phyloP scores from a whole-genome alignment of 768 basidiomycete genomes.

The Tylopilus vinaceipallidus region DNA sequence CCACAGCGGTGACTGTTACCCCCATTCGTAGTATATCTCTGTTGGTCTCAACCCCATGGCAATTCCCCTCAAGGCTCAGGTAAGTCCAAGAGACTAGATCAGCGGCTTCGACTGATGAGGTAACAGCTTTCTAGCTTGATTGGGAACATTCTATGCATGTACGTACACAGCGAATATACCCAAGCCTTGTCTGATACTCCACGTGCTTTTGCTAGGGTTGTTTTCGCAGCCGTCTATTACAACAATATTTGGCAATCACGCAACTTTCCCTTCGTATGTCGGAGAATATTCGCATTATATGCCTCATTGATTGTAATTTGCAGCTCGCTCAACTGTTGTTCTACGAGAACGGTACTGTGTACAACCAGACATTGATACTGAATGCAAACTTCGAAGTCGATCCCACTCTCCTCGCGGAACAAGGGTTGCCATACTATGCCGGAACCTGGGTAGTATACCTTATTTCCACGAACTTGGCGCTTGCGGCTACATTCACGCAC shows the following conservation, averaged over 20 bases:
- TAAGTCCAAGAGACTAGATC: not conserved
- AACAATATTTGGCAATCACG: constrained; percentile 56
- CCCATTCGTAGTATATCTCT: constrained; percentile 24
- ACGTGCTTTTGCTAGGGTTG: constrained; percentile 22
- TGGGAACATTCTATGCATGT: constrained; percentile 55
- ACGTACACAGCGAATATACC: constrained; percentile 15
- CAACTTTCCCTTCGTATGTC: constrained; percentile 54
- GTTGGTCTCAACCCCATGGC: constrained; percentile 49
- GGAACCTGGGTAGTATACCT: constrained; percentile 23
- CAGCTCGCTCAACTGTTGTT: constrained; percentile 50
- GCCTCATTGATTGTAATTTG: too few species aligned
- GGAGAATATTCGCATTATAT: constrained; percentile 7
- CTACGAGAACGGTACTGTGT: constrained; percentile 51
- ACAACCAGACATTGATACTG: constrained; percentile 52
- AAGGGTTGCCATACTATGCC: constrained; percentile 35
- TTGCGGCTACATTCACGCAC: constrained; percentile 50
- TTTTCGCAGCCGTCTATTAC: constrained; percentile 39
- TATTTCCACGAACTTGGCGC: constrained; percentile 26
- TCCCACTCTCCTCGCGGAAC: constrained; percentile 42
- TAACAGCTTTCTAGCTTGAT: constrained; percentile 45
- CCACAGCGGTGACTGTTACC: not conserved
- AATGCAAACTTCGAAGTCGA: constrained; percentile 52
- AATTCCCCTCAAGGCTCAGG: constrained; percentile 54
- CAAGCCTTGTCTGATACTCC: not conserved
- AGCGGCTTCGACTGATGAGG: not conserved